Base-by-base conservation (phyloP, 2,329 filamentous ascomycete species). In the Alternaria sp. region DNA sequence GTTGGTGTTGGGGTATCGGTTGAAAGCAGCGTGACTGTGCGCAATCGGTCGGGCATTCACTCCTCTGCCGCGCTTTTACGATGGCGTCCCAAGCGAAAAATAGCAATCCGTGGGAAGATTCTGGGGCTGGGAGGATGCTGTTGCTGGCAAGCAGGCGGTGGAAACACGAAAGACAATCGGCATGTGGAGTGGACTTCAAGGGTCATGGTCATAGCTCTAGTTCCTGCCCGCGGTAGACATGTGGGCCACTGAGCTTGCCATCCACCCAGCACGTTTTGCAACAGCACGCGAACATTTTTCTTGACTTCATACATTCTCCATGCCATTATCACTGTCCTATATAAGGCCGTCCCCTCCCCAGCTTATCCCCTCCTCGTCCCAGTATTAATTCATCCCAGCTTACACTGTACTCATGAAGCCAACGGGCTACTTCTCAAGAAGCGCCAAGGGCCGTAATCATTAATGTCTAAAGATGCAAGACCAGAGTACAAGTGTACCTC, bases 381-480 rank as follows among this genome's bases (percentile, higher is more conserved):
- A 45, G 13, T 62, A 67, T 58, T 67, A 67, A 43, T 50, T 61
- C 55, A 57, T 62, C 62, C 46, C 60, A 61, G 40, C 62, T 62
- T 63, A 25, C 55, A 61, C 55, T 60, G 59, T 65, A 63, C 56
- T 71, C 65, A 67, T 58, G 60, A 72, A 67, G 43, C 50, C 62
- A 59, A 52, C 57, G 47, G 51, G 54, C 57, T 44, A 54, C 58
- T 65, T 54, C 55, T 64, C 23, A 50, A 43, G 51, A 64, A 58
- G 68, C 60, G 52, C 66, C 65, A 62, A 64, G 57, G 60, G 61
- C 62, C 66, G 61, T 72, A 72, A 71, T 74, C 74, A 76, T 74
- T 72, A 70, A 68, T 61, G 61, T 73, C 64, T 72, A 74, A 70
- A 54, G 64, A 57, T 50, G 59, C 62, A 66, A 61, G 67, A 61